Evolutionary conservation across 2,329 filamentous ascomycete genomes (phyloP), one percentile per base, ranked within the genome.

Genomic region (Alternaria angustiovoidea): DNA sequence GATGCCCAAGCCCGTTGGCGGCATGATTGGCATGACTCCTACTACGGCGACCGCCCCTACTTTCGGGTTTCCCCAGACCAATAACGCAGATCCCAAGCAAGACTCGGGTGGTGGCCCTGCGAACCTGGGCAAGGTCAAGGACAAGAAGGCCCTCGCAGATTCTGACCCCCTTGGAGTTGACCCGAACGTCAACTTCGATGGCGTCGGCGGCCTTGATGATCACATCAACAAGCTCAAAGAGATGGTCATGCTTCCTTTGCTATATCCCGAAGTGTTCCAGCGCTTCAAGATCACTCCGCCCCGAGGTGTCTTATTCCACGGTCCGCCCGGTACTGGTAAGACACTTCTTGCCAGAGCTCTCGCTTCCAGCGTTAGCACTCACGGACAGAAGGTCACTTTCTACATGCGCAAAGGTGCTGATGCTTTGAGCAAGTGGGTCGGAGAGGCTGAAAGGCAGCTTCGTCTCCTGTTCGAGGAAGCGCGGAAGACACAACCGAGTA

Each of bases 371-470:
- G 91, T 97, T 60, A 94, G 93, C 65, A 88, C 91, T 12, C 91
- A 94, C 51, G 94, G 94, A 22, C 90, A 91, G 67, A 98, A 98
- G 77, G 95, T 99, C 65, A 98, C 94, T 0, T 99, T 99, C 72
- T 99, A 98, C 80, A 99, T 99, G 95, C 91, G 95, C 62, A 99
- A 99, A 80, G 96, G 95, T 75, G 96, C 95, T 24, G 95, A 99
- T 85, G 94, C 94, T 16, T 83, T 99, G 63, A 97, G 94, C 79
- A 99, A 99, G 80, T 99, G 95, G 95, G 95, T 99, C 53, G 95
- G 95, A 75, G 95, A 99, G 80, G 95, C 96, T 9, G 95, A 99
- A 80, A 91, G 94, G 79, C 95, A 99, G 76, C 87, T 99, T 54
- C 89, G 95, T 46, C 82, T 98, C 58, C 85, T 99, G 5, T 99